These are phyloP conservation scores for Cucumis hystrix DNA, from an alignment of 306 rosid species.

Conservation along the genomic window DNA sequence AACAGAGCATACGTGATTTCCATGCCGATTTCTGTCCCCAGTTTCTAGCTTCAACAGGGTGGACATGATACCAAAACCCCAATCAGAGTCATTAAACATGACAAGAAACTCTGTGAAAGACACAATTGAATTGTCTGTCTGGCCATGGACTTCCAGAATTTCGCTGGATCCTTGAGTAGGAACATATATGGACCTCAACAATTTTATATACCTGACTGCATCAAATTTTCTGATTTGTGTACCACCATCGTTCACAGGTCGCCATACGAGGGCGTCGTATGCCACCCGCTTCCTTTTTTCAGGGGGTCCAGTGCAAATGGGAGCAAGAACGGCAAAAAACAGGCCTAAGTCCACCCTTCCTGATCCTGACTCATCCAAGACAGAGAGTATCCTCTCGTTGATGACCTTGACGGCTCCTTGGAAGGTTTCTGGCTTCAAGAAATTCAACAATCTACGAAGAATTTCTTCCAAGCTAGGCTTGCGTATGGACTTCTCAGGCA, in stretches of 20 bases:
- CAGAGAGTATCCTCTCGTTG: conserved; percentile 84
- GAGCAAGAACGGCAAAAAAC: conserved; percentile 86
- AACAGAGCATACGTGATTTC: conserved; percentile 57
- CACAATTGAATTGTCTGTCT: conserved; percentile 48
- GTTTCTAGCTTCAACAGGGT: conserved; percentile 71
- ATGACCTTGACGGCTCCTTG: conserved; percentile 94
- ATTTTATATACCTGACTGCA: conserved; percentile 53
- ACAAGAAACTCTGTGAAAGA: conserved; percentile 72
- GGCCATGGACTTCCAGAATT: conserved; percentile 69
- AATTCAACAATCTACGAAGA: conserved; percentile 60
- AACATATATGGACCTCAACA: conserved; percentile 63
- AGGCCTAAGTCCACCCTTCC: conserved; percentile 91
- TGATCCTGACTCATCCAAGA: conserved; percentile 59
- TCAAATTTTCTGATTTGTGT: conserved; percentile 49
- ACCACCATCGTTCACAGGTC: conserved; percentile 79
- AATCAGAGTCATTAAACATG: conserved; percentile 80
- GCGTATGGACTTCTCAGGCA: conserved; percentile 80
- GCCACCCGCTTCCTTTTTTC: conserved; percentile 84
- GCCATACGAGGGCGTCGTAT: conserved; percentile 89
- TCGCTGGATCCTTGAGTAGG: conserved; percentile 65
- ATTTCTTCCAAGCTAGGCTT: conserved; percentile 86
- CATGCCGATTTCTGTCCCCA: conserved; percentile 88
- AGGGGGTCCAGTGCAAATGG: conserved; percentile 67
- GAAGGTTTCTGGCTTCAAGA: conserved; percentile 87
- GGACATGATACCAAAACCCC: conserved; percentile 96